Evolutionary conservation across 169 alveolate genomes (phyloP), one percentile per base, ranked within the genome.

Genomic region (Cryptosporidium andersoni): DNA sequence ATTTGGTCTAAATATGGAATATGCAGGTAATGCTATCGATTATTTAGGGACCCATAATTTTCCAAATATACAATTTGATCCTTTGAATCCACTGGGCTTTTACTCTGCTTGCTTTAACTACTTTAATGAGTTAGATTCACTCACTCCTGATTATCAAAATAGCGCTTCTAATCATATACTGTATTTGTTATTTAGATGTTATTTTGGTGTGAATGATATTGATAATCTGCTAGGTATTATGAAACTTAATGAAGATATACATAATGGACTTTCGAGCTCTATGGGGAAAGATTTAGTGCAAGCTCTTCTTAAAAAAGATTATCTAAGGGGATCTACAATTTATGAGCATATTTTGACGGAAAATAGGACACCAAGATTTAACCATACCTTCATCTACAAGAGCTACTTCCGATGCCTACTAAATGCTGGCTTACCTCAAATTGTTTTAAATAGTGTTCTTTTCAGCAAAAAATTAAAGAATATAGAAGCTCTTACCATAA

Each of bases 1-100:
- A 42, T 74, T 58, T 43, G 85, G 85, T 3, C 11, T 74, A 58
- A 45, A 4, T 43, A 56, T 64, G 1, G 60, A 74, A 37, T 74
- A 74, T 62, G 42, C 68, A 9, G 85, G 85, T 16, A 74, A 74
- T 74, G 67, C 67, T 8, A 58, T 74, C 3, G 85, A 74, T 47
- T 74, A 74, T 58, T 74, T 74, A 3, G 74, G 85, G 43, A 74
- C 74, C 6, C 55, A n/a, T 58, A 68, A 68, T 4, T 74, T 74
- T 74, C 55, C 48, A 8, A 74, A 52, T 74, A 2, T 74, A 4
- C 65, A 74, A 5, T 74, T 74, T 42, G 85, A 74, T 62, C 85
- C 85, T 14, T 25, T 74, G 25, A 43, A 74, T 37, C 85, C 85
- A n/a, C 47, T 74, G 43, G 60, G 48, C 25, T 74, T 74, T 45